These are phyloP conservation scores for Quercus lobata DNA, from an alignment of 331 rosid species.

Conservation along the genomic window DNA sequence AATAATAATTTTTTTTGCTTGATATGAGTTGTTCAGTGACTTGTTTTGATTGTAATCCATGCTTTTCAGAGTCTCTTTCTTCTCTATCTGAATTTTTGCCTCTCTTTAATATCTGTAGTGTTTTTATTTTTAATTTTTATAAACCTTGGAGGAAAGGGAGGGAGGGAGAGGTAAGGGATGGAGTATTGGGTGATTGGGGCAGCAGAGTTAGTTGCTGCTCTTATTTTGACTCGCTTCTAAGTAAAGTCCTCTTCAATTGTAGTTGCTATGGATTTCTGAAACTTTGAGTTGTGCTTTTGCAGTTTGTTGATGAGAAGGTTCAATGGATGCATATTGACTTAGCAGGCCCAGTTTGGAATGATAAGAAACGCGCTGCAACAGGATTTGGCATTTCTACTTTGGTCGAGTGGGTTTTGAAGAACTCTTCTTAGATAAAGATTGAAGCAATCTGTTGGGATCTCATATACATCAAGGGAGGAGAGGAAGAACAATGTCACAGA, in stretches of 20 bases:
- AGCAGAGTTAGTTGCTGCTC: background rate
- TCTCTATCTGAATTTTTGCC: background rate
- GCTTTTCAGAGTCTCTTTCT: background rate
- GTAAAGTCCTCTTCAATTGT: background rate
- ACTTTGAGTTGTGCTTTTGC: constrained; percentile 12
- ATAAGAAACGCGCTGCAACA: constrained; percentile 69
- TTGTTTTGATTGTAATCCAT: background rate
- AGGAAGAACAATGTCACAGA: constrained; percentile 1
- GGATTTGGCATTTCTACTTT: constrained; percentile 86
- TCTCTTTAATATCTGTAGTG: background rate
- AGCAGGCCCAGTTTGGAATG: constrained; percentile 93
- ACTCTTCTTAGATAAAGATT: constrained; percentile 40
- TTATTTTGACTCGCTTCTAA: background rate
- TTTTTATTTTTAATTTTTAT: background rate
- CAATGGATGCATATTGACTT: constrained; percentile 97
- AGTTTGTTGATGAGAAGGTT: constrained; percentile 98
- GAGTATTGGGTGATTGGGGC: no score
- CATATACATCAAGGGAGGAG: background rate
- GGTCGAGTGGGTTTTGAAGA: constrained; percentile 94
- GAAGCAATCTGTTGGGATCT: background rate
- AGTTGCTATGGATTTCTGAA: constrained; percentile 16
- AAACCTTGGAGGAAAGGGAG: background rate
- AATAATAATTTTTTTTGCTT: no score
- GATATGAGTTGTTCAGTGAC: no score
- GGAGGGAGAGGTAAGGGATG: background rate